A percentile compares a stretch with the other conserved stretches of the same genome.
Evolutionary conservation across 345 rosid species (phyloP).

Genomic region (Ceriops decandra): DNA sequence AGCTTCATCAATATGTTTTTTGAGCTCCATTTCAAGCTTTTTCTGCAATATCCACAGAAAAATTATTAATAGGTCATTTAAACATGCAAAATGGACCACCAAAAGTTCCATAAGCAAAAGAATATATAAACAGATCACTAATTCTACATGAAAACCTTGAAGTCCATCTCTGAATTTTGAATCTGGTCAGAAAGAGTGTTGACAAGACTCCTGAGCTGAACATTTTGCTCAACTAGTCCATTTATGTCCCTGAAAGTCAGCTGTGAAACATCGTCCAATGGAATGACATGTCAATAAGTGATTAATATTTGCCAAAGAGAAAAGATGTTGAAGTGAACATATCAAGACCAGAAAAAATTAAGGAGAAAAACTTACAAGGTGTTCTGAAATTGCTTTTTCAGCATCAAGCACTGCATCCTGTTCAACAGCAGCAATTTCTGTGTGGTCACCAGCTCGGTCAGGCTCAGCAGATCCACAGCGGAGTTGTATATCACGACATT

Average conservation of each 20-base stretch:
- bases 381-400: slow-evolving; percentile 71
- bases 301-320: not conserved
- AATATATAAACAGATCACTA: slow-evolving; percentile 1
- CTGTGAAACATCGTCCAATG: slow-evolving; percentile 40
- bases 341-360: slow-evolving; percentile 1
- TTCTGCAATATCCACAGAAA: slow-evolving; percentile 42
- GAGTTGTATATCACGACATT: slow-evolving; percentile 89
- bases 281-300: slow-evolving; percentile 10
- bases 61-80: not conserved
- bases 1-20: slow-evolving; percentile 69
- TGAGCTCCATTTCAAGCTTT: slow-evolving; percentile 59
- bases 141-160: slow-evolving; percentile 54
- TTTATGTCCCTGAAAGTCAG: slow-evolving; percentile 87
- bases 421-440: slow-evolving; percentile 39
- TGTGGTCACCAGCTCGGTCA: slow-evolving; percentile 40
- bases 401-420: slow-evolving; percentile 49
- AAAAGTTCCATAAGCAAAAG: slow-evolving; percentile 10
- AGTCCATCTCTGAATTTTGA: slow-evolving; percentile 61
- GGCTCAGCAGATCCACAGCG: slow-evolving; percentile 63
- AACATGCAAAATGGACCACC: not conserved
- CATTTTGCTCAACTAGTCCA: slow-evolving; percentile 95
- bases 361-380: slow-evolving; percentile 46
- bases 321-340: slow-evolving; percentile 8
- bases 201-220: slow-evolving; percentile 81
- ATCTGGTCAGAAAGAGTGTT: slow-evolving; percentile 78